phyloP scores from a whole-genome alignment of 1,284 basidiomycete species.

The Mrakiaceae sp. region DNA sequence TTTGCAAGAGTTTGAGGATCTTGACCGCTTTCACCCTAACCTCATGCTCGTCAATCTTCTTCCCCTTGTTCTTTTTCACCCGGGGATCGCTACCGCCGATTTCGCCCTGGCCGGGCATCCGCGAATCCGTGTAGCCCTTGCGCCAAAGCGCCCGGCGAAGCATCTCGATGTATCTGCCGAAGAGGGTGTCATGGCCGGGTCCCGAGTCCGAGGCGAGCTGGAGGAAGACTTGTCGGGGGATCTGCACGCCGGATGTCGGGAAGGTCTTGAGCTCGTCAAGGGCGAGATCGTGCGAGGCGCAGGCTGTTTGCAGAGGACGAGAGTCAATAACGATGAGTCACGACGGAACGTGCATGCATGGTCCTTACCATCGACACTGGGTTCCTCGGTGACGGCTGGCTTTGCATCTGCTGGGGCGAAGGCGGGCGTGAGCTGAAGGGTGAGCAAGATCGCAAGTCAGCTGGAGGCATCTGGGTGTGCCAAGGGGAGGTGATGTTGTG shows the following conservation, averaged over 20 bases:
- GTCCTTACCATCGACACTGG: no score
- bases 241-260: background rate
- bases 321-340: no score
- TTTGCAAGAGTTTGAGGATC: constrained; percentile 59
- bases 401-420: no score
- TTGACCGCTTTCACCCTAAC: constrained; percentile 46
- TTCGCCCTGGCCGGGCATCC: constrained; percentile 3
- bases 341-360: no score
- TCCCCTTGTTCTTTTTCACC: constrained; percentile 18
- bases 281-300: background rate
- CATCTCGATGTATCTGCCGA: constrained; percentile 37
- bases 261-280: background rate
- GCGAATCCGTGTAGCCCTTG: constrained; percentile 17
- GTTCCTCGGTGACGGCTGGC: no score
- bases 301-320: background rate
- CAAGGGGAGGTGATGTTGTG: no score
- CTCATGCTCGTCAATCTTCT: constrained; percentile 13
- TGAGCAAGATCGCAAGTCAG: no score
- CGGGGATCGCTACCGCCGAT: constrained; percentile 3
- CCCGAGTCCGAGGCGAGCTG: constrained; percentile 49
- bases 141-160: constrained; percentile 37
- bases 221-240: constrained; percentile 48
- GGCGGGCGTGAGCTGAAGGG: no score
- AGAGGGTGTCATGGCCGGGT: constrained; percentile 46
- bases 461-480: no score